Percentiles rank a stretch among this genome's conserved stretches.
phyloP scores from a whole-genome alignment of 2,329 filamentous ascomycete species.

The Aspergillus tubingensis region DNA sequence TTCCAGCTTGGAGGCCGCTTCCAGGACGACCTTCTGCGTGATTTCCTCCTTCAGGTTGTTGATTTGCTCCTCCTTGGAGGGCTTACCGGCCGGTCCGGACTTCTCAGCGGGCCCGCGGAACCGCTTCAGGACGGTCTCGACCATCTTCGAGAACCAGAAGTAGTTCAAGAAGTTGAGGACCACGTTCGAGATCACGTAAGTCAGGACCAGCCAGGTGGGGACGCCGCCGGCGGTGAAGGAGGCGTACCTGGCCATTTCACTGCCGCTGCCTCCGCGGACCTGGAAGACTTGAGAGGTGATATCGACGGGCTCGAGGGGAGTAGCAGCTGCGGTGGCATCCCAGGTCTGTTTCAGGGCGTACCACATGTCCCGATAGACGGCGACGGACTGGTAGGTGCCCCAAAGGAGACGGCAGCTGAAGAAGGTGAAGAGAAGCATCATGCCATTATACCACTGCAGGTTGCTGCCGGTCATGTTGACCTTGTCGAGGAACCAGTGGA shows the following conservation, averaged over 20 bases:
- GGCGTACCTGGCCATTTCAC: slow-evolving; percentile 54
- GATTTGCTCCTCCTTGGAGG: slow-evolving; percentile 13
- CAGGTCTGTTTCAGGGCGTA: slow-evolving; percentile 50
- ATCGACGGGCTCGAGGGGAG: slow-evolving; percentile 30
- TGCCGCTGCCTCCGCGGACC: slow-evolving; percentile 37
- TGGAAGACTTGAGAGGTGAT: slow-evolving; percentile 40
- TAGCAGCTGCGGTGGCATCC: slow-evolving; percentile 32
- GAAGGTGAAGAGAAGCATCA: slow-evolving; percentile 59
- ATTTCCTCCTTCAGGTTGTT: slow-evolving; percentile 25
- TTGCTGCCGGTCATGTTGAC: slow-evolving; percentile 63
- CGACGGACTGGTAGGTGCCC: slow-evolving; percentile 61
- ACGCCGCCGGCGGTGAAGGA: slow-evolving; percentile 42
- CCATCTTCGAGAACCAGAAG: slow-evolving; percentile 70
- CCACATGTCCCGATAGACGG: slow-evolving; percentile 63
- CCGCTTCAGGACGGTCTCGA: slow-evolving; percentile 63
- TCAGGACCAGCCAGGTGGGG: slow-evolving; percentile 60
- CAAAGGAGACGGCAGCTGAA: slow-evolving; percentile 64
- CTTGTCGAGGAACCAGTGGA: slow-evolving; percentile 72
- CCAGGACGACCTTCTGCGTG: slow-evolving; percentile 37
- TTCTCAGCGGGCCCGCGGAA: slow-evolving; percentile 48
- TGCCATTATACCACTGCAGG: slow-evolving; percentile 65
- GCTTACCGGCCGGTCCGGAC: slow-evolving; percentile 19
- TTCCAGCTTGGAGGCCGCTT: slow-evolving; percentile 34
- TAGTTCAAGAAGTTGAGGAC: slow-evolving; percentile 64
- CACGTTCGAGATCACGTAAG: slow-evolving; percentile 61